Evolutionary conservation across 148 eudicot species (phyloP), one percentile per base, ranked within the genome.

Genomic region (Rhododendron kiyosumense): DNA sequence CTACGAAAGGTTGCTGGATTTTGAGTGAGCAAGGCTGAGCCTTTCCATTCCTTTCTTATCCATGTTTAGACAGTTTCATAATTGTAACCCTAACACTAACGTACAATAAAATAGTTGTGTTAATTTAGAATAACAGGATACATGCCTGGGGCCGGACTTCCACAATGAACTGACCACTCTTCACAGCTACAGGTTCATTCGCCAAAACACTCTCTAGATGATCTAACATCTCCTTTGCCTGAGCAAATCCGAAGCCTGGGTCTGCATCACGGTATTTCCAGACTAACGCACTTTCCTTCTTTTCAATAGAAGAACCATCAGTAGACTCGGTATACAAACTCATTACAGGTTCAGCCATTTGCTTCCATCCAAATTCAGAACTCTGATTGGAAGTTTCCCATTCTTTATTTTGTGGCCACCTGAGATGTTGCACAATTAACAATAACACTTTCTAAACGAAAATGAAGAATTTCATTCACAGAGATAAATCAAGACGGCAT

Each of bases 211-310:
- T 89, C 86, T 91, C 93, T 11, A 91, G 84, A 88, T 91, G 93
- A 88, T 91, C 93, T 77, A 91, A 83, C 90, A 91, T 85, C 93
- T 91, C 93, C 88, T 91, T 91, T 85, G 93, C 89, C 88, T 91
- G 93, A 79, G 90, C 79, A 79, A 78, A 89, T 9, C 93, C 93
- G 74, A 91, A 91, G 43, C 86, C 89, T 34, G 86, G 87, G 76
- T 91, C 93, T 45, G 93, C 93, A 81, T 91, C 93, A 22, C 89
- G 83, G 84, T 89, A 89, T 69, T 89, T 91, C 93, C 93, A 91
- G 20, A 91, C 93, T 36, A 91, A 38, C 78, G 93, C 90, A 87
- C 93, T 91, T 85, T 91, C 91, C 76, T 91, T 91, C 7, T 59
- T 87, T 86, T 91, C 93, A 76, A 91, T 89, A 78, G 86, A 86